Evolutionary conservation across 169 alveolate species (phyloP).

Genomic region (Miamiensis avidus): DNA sequence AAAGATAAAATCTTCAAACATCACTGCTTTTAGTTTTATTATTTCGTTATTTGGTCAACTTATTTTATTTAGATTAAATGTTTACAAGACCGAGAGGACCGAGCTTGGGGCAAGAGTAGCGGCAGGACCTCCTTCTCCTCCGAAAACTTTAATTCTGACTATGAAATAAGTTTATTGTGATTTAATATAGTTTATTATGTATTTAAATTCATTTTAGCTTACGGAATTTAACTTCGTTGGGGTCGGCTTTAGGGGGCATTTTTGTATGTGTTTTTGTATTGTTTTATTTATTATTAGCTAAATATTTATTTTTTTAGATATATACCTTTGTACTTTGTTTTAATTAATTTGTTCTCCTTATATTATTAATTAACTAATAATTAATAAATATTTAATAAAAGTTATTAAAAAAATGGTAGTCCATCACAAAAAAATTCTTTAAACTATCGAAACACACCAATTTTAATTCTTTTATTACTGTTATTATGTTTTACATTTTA

Average conservation of each 20-base stretch:
- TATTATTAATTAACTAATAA: no score
- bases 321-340: neutral
- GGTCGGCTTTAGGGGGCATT: slow-evolving; percentile 59
- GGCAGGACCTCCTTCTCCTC: slow-evolving; percentile 59
- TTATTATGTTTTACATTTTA: no score
- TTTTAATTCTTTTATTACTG: no score
- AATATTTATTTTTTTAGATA: neutral
- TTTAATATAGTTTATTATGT: neutral
- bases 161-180: neutral
- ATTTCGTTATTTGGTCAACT: no score
- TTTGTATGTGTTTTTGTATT: slow-evolving; percentile 33
- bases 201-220: neutral
- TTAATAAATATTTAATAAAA: no score
- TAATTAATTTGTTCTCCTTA: no score
- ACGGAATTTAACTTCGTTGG: slow-evolving; percentile 51
- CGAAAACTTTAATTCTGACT: slow-evolving; percentile 51
- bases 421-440: no score
- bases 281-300: slow-evolving; percentile 3
- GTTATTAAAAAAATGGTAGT: no score
- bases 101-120: slow-evolving; percentile 51
- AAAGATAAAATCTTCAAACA: no score
- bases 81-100: slow-evolving; percentile 53
- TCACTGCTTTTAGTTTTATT: no score
- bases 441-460: no score
- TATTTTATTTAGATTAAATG: slow-evolving; percentile 7